Evolutionary conservation across 305 asterid genomes (phyloP), one percentile per base, ranked within the genome.

Genomic region (Rubia peregrina): DNA sequence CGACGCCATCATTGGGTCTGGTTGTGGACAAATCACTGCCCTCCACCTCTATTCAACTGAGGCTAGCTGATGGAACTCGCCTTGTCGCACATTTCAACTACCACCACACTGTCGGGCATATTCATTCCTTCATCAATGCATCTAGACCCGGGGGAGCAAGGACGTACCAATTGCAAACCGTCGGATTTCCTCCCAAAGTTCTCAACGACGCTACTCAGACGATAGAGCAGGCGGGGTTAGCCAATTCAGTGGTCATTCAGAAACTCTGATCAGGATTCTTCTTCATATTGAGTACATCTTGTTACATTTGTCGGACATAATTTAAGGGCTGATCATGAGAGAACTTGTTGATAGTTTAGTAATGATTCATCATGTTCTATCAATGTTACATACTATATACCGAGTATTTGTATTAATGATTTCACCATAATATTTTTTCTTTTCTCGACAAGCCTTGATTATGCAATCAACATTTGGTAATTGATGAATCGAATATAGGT

Each of bases 51-150:
- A 82, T 94, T 76, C 98, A 91, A 71, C 86, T 94, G 33, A 83
- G 97, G 80, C 83, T 91, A 74, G 89, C 87, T 42, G 97, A 94
- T 85, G 98, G 98, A 60, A 88, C 96, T 60, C 96, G 96, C 73
- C 78, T 94, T 88, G 88, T 88, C 59, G 88, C 88, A 21, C 95
- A 75, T 75, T 94, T 94, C 93, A 94, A 94, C 79, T 66, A 84
- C 77, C 89, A 84, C 79, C 96, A 94, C 36, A 89, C 97, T 0
- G 72, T 94, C 22, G 90, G 82, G 7, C 92, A 94, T 71, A 81
- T 94, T 65, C 93, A 86, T 9, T 70, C 87, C 69, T 87, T 87
- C 83, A 87, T 94, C 26, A 85, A 91, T 72, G 86, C 92, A 55
- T 87, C 96, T 3, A 83, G 93, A 81, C 92, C 96, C 1, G 87